A percentile compares a stretch with the other conserved stretches of the same genome.
Conservation (phyloP, 306 rosid species). For the Purshia tridentata region DNA sequence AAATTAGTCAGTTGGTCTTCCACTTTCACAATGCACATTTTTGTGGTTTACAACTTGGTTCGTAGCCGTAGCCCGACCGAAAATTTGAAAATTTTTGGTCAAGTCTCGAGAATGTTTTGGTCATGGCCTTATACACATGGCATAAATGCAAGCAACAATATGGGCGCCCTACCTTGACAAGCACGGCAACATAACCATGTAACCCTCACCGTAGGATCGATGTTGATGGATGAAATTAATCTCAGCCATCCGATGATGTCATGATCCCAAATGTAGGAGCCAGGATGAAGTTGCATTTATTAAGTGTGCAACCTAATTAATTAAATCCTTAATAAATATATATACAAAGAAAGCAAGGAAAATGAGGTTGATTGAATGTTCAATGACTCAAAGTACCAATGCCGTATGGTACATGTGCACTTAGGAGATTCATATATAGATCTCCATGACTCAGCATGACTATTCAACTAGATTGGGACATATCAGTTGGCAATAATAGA, state of each 20-base stretch:
- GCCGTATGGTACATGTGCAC: slow-evolving; percentile 43
- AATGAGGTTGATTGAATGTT: slow-evolving; percentile 1
- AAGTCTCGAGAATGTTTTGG: slow-evolving; percentile 34
- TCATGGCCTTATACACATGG: slow-evolving; percentile 29
- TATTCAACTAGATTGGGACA: slow-evolving; percentile 31
- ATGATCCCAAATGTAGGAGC: neutral
- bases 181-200: slow-evolving; percentile 2
- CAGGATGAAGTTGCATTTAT: slow-evolving; percentile 42
- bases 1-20: slow-evolving; percentile 8
- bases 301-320: slow-evolving; percentile 26
- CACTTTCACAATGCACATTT: slow-evolving; percentile 9
- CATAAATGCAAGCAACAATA: slow-evolving; percentile 14
- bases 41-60: slow-evolving; percentile 32
- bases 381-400: slow-evolving; percentile 24
- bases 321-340: neutral
- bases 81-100: slow-evolving; percentile 30
- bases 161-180: slow-evolving; percentile 21
- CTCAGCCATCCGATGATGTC: slow-evolving; percentile 1
- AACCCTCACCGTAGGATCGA: neutral
- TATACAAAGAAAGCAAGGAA: neutral
- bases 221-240: neutral
- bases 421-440: slow-evolving; percentile 10
- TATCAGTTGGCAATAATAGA: slow-evolving; percentile 1
- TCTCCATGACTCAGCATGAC: neutral
- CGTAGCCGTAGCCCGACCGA: slow-evolving; percentile 22